Evolutionary conservation across 371 early-diverging fungal genomes (phyloP).

Genomic region (Actinomortierella ambigua): DNA sequence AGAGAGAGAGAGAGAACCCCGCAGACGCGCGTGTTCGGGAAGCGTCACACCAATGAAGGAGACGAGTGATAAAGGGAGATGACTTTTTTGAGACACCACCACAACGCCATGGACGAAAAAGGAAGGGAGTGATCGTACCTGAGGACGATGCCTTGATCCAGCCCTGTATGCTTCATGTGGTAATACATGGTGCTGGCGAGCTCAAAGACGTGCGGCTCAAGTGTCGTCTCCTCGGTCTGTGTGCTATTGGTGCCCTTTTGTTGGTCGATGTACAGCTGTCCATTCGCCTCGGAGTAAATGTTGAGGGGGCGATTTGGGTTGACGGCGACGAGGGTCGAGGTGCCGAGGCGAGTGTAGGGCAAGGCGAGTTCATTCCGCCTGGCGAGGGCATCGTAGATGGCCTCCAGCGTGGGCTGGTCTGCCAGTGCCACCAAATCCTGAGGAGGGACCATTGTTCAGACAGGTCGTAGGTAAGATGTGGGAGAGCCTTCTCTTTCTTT

Average conservation of each 20-base stretch:
- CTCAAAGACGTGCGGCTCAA: conserved; percentile 62
- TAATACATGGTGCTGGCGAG: conserved; percentile 65
- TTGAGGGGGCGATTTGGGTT: conserved; percentile 62
- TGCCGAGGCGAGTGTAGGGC: conserved; percentile 64
- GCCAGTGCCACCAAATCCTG: conserved; percentile 43
- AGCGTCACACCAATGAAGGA: conserved; percentile 11
- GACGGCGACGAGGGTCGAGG: conserved; percentile 61
- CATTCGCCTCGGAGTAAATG: conserved; percentile 56
- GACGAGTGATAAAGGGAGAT: too few species aligned
- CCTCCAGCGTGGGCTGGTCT: conserved; percentile 60
- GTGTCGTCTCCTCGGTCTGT: conserved; percentile 5
- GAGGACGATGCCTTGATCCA: conserved; percentile 77
- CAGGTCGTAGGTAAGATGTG: too few species aligned
- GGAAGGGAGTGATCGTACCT: too few species aligned
- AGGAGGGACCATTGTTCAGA: conserved; percentile 23
- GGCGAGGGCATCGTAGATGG: conserved; percentile 57
- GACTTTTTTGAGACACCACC: conserved; percentile 15
- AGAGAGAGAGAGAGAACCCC: too few species aligned
- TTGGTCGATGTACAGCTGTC: conserved; percentile 23
- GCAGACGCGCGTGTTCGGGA: background rate
- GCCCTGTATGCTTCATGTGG: conserved; percentile 82
- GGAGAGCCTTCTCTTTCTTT: too few species aligned
- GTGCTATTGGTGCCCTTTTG: background rate
- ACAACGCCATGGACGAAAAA: too few species aligned
- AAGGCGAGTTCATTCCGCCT: conserved; percentile 59